Conservation (phyloP, 768 basidiomycete genomes). For the Suillus alpinus region DNA sequence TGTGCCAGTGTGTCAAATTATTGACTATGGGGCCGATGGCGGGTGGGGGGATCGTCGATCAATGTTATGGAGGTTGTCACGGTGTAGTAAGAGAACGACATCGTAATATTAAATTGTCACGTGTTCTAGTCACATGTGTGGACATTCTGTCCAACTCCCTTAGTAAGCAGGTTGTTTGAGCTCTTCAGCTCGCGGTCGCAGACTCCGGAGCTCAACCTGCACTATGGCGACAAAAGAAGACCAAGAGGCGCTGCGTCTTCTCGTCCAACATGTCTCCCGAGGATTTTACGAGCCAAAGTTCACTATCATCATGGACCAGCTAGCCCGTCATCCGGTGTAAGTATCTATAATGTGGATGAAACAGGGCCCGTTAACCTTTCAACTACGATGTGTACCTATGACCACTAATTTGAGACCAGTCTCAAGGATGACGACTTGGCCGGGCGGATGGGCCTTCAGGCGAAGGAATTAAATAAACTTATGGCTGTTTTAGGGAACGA, state of each 20-base stretch:
- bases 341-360: constrained; percentile 43
- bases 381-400: neutral
- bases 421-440: constrained; percentile 93
- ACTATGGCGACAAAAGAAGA: constrained; percentile 72
- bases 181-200: neutral
- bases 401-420: constrained; percentile 37
- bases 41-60: too few relatives aligned
- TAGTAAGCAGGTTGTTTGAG: neutral
- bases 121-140: too few relatives aligned
- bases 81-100: too few relatives aligned
- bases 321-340: constrained; percentile 92
- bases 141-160: neutral
- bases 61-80: too few relatives aligned
- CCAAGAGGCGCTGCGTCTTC: constrained; percentile 75
- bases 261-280: constrained; percentile 91
- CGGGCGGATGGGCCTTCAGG: constrained; percentile 84
- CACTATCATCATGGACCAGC: constrained; percentile 90
- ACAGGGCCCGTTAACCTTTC: constrained; percentile 18
- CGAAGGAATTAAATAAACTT: constrained; percentile 87
- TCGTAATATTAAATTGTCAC: too few relatives aligned
- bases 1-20: neutral
- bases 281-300: constrained; percentile 94
- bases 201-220: neutral
- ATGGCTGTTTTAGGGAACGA: constrained; percentile 80
- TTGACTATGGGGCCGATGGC: too few relatives aligned